Evolutionary conservation across 108 stramenopile species (phyloP).

Genomic region (Nitzschia sp.): DNA sequence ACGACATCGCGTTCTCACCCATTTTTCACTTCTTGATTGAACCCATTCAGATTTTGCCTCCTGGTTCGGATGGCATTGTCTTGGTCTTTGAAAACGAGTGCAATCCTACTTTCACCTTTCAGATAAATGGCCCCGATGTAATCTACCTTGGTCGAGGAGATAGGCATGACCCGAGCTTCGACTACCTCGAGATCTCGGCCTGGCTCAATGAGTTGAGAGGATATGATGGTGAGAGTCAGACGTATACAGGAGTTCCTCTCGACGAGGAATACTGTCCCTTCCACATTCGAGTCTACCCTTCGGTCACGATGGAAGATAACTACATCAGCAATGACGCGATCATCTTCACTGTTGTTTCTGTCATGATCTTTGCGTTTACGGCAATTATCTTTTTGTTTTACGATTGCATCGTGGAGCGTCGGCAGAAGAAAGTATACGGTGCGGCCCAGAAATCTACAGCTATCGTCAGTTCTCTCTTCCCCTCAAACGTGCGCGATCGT

Average conservation of each 20-base stretch:
- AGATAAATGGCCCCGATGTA: conserved; percentile 38
- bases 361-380: conserved; percentile 36
- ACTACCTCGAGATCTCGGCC: conserved; percentile 9
- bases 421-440: conserved; percentile 32
- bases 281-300: conserved; percentile 51
- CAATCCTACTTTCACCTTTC: conserved; percentile 37
- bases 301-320: conserved; percentile 39
- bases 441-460: conserved; percentile 16
- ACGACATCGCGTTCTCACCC: no score
- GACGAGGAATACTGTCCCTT: not conserved
- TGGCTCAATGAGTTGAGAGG: no score
- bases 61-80: conserved; percentile 31
- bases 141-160: conserved; percentile 50
- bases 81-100: conserved; percentile 39
- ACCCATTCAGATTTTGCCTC: conserved; percentile 13
- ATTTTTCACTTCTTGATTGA: no score
- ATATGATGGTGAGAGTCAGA: no score
- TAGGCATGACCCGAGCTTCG: conserved; percentile 45
- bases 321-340: conserved; percentile 40
- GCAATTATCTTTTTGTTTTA: conserved; percentile 28
- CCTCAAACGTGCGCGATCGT: conserved; percentile 51
- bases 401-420: conserved; percentile 32
- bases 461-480: conserved; percentile 51
- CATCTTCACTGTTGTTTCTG: conserved; percentile 38
- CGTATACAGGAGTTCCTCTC: conserved; percentile 11